Evolutionary conservation across 2,329 filamentous ascomycete genomes (phyloP).

Genomic region (Talaromyces sp.): DNA sequence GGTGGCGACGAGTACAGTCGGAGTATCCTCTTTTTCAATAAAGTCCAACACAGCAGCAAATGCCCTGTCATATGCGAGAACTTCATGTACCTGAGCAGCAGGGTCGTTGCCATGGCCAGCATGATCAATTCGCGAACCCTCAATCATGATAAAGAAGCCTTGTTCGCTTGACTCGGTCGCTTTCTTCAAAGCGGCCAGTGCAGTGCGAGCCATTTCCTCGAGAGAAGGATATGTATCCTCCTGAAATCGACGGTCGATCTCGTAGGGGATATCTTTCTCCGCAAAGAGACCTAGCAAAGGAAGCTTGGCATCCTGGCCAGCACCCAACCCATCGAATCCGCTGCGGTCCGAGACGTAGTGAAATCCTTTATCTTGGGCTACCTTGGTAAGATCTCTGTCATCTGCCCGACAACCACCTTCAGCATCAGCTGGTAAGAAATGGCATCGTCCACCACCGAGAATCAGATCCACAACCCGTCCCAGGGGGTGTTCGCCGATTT

Average conservation of each 20-base stretch:
- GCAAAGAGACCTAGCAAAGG: constrained; percentile 87
- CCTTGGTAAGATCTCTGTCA: constrained; percentile 65
- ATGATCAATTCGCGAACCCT: constrained; percentile 93
- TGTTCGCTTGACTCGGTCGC: constrained; percentile 81
- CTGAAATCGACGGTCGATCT: constrained; percentile 80
- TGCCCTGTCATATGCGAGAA: constrained; percentile 88
- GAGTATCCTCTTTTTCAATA: constrained; percentile 66
- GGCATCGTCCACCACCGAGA: constrained; percentile 87
- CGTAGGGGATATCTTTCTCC: constrained; percentile 77
- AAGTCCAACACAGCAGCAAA: constrained; percentile 83
- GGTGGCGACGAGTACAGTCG: constrained; percentile 77
- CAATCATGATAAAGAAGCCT: constrained; percentile 98
- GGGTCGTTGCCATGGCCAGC: constrained; percentile 84
- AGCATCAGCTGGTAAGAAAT: constrained; percentile 81
- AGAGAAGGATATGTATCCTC: constrained; percentile 80
- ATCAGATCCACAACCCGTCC: constrained; percentile 88
- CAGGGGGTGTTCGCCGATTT: constrained; percentile 81
- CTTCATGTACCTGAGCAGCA: constrained; percentile 81
- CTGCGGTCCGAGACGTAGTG: constrained; percentile 68
- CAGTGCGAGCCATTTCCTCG: constrained; percentile 84
- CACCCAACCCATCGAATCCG: constrained; percentile 70
- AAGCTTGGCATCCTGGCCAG: constrained; percentile 65
- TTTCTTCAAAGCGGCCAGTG: constrained; percentile 71
- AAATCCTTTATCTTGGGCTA: constrained; percentile 77
- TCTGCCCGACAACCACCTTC: constrained; percentile 79